These are phyloP conservation scores for Albizia julibrissin DNA, from an alignment of 306 rosid genomes.

Conservation along the genomic window DNA sequence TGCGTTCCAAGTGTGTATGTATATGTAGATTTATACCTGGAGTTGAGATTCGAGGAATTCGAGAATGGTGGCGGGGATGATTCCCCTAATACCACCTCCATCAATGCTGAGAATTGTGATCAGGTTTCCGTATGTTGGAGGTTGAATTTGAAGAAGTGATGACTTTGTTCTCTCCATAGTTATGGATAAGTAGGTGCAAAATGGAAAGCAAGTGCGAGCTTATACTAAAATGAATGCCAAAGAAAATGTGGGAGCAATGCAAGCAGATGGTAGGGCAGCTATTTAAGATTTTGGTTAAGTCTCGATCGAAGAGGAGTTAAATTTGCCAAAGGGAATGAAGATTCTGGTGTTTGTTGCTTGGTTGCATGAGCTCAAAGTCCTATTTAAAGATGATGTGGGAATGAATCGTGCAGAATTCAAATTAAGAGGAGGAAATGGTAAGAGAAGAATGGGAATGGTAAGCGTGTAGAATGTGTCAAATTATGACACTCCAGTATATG, in stretches of 20 bases:
- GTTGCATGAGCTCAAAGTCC: neutral
- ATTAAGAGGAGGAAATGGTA: neutral
- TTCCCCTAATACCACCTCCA: constrained; percentile 70
- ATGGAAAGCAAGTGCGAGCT: neutral
- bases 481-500: too few species aligned
- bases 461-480: neutral
- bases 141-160: constrained; percentile 34
- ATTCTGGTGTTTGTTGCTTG: neutral
- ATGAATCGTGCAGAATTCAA: neutral
- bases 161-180: constrained; percentile 26
- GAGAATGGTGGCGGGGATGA: constrained; percentile 56
- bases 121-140: constrained; percentile 51
- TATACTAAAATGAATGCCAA: neutral
- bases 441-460: neutral
- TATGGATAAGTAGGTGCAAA: neutral
- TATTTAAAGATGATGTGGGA: neutral
- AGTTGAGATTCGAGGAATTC: constrained; percentile 53
- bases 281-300: neutral
- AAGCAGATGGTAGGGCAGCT: neutral
- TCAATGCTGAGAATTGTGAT: constrained; percentile 61
- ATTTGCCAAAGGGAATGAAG: neutral
- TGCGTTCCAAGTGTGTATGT: neutral
- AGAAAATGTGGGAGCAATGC: neutral
- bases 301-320: neutral
- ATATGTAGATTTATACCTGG: constrained; percentile 33